Conservation (phyloP, 139 green algal genomes). For the Astrephomene gubernaculifera region DNA sequence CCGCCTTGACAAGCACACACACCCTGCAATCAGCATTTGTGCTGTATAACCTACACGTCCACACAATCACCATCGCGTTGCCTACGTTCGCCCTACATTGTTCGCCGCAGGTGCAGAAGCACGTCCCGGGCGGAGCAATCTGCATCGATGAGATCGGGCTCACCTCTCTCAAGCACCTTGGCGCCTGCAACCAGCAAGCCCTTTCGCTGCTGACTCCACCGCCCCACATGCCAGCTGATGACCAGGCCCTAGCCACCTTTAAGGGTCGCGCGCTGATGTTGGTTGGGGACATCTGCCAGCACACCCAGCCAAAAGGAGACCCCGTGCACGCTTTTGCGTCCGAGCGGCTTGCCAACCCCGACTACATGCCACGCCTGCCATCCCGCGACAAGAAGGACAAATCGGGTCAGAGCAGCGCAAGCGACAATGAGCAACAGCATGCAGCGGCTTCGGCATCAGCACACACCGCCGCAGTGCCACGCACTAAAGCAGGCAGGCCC, state of each 20-base stretch:
- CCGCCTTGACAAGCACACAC: too few relatives aligned
- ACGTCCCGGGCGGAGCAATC: background rate
- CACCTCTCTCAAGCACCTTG: background rate
- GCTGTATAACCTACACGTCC: background rate
- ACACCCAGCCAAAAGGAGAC: background rate
- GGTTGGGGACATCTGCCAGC: background rate
- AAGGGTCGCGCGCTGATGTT: background rate
- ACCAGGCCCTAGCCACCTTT: too few relatives aligned
- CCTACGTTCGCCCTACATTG: background rate
- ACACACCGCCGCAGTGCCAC: too few relatives aligned
- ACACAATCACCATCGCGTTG: too few relatives aligned
- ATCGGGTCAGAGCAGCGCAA: too few relatives aligned
- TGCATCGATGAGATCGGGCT: background rate
- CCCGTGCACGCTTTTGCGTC: background rate
- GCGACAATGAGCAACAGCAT: too few relatives aligned
- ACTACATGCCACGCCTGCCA: background rate
- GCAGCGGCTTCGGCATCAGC: too few relatives aligned
- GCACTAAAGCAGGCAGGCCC: too few relatives aligned
- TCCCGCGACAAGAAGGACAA: too few relatives aligned
- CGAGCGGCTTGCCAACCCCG: background rate
- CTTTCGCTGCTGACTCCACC: background rate
- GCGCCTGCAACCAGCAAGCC: background rate
- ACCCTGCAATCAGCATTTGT: background rate
- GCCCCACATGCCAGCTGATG: background rate
- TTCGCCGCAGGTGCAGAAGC: background rate